phyloP scores from a whole-genome alignment of 495 filamentous ascomycete species.

The Penicillium desertorum region DNA sequence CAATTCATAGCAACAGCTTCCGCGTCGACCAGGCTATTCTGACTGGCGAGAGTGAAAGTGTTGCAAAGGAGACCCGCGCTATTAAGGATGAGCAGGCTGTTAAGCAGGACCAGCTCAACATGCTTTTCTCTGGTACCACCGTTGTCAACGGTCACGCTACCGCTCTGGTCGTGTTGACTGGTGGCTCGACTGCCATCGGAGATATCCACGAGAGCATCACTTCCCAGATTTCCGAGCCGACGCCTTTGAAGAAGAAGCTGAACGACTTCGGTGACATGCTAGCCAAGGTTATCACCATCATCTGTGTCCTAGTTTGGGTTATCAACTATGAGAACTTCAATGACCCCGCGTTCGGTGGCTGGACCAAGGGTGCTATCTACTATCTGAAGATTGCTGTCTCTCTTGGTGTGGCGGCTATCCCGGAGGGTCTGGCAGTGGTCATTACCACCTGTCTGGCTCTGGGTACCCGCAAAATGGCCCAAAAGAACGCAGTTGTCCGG shows the following conservation, averaged over 20 bases:
- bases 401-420: slow-evolving; percentile 95
- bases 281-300: slow-evolving; percentile 96
- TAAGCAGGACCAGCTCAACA: slow-evolving; percentile 96
- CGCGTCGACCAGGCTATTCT: slow-evolving; percentile 94
- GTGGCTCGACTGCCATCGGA: slow-evolving; percentile 89
- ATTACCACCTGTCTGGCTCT: slow-evolving; percentile 96
- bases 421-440: slow-evolving; percentile 94
- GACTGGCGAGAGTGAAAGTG: slow-evolving; percentile 97
- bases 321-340: slow-evolving; percentile 98
- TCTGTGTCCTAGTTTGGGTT: slow-evolving; percentile 94
- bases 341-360: slow-evolving; percentile 88
- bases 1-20: slow-evolving; percentile 96
- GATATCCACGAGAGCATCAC: slow-evolving; percentile 99
- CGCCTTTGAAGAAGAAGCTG: slow-evolving; percentile 95
- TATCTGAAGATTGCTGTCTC: slow-evolving; percentile 99
- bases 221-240: slow-evolving; percentile 95
- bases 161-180: slow-evolving; percentile 89
- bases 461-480: slow-evolving; percentile 96
- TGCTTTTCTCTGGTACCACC: slow-evolving; percentile 97
- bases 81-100: slow-evolving; percentile 82
- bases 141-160: slow-evolving; percentile 93
- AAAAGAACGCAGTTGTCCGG: slow-evolving; percentile 94
- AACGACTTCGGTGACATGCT: slow-evolving; percentile 97
- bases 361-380: slow-evolving; percentile 98
- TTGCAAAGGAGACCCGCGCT: slow-evolving; percentile 71